These are phyloP conservation scores for Dactylellina haptotyla DNA, from an alignment of 2,329 filamentous ascomycete species.

Conservation along the genomic window DNA sequence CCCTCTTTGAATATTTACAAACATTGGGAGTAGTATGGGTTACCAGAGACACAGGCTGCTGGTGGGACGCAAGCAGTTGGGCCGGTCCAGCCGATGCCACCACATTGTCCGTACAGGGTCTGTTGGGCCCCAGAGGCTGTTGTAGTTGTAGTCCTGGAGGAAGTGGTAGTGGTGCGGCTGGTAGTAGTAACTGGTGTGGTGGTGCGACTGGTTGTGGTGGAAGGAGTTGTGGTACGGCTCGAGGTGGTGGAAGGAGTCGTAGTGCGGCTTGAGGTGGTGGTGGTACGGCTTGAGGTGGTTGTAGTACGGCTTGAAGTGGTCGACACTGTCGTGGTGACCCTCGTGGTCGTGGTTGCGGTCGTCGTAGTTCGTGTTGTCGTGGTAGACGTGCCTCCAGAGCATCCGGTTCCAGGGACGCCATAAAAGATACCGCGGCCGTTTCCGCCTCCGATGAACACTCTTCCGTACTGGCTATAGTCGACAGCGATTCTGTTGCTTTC, in stretches of 20 bases:
- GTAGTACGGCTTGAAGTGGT: slow-evolving; percentile 10
- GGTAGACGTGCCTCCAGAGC: slow-evolving; percentile 8
- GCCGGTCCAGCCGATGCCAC: slow-evolving; percentile 63
- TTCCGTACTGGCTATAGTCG: slow-evolving; percentile 54
- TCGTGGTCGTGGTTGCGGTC: slow-evolving; percentile 20
- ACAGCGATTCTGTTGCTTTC: slow-evolving; percentile 55
- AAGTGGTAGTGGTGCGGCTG: slow-evolving; percentile 10
- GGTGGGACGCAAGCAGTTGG: slow-evolving; percentile 62
- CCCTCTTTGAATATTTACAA: slow-evolving; percentile 54
- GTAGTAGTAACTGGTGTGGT: slow-evolving; percentile 17
- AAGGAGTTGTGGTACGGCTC: slow-evolving; percentile 13
- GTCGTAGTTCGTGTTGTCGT: slow-evolving; percentile 22
- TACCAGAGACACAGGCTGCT: slow-evolving; percentile 61
- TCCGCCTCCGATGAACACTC: slow-evolving; percentile 55
- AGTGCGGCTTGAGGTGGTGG: slow-evolving; percentile 3
- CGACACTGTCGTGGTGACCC: slow-evolving; percentile 4
- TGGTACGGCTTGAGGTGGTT: background rate
- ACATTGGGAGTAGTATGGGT: slow-evolving; percentile 66
- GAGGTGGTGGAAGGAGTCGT: slow-evolving; percentile 1
- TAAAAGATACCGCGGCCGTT: slow-evolving; percentile 57
- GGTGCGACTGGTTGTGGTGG: slow-evolving; percentile 8
- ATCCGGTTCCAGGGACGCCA: slow-evolving; percentile 38
- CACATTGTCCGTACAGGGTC: slow-evolving; percentile 63
- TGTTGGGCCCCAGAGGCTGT: slow-evolving; percentile 22
- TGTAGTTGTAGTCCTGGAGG: slow-evolving; percentile 32